These are phyloP conservation scores for Colletotrichum neosansevieriae DNA, from an alignment of 2,329 filamentous ascomycete genomes.

Conservation along the genomic window DNA sequence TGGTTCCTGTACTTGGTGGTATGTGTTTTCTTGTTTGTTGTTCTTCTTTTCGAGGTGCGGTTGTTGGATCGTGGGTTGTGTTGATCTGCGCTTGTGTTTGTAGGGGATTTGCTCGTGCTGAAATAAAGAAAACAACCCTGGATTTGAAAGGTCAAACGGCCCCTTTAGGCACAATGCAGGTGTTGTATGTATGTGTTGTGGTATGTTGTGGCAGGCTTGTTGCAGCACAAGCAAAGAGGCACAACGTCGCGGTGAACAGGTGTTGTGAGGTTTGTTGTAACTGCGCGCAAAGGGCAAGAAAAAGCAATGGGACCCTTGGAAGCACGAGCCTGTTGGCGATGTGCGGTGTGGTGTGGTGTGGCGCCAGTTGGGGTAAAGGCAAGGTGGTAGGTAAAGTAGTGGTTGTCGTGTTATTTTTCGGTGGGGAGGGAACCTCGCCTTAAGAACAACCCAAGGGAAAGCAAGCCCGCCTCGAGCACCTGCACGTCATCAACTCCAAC, in stretches of 20 bases:
- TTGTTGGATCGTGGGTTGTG: not conserved
- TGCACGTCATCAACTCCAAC: no score
- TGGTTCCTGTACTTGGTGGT: not conserved
- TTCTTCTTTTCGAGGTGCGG: not conserved
- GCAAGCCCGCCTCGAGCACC: no score
- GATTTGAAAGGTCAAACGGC: not conserved
- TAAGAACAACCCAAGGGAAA: no score
- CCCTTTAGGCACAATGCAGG: not conserved
- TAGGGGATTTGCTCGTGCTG: no score
- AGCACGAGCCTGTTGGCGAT: conserved; percentile 24
- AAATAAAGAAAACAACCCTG: not conserved
- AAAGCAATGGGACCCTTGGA: conserved; percentile 12
- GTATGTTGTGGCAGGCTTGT: conserved; percentile 1
- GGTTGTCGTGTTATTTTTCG: conserved; percentile 6
- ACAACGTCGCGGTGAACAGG: not conserved
- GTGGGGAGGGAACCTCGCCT: not conserved
- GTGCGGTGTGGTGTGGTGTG: conserved; percentile 20
- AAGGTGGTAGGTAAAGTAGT: not conserved
- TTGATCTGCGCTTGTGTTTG: no score
- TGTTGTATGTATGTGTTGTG: not conserved
- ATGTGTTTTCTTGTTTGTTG: not conserved
- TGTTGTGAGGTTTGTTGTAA: conserved; percentile 1
- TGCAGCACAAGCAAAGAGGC: conserved; percentile 4
- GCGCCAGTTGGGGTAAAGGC: conserved; percentile 4
- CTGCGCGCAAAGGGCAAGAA: conserved; percentile 5